Conservation (phyloP, 1,284 basidiomycete species). For the Apiotrichum laibachii region DNA sequence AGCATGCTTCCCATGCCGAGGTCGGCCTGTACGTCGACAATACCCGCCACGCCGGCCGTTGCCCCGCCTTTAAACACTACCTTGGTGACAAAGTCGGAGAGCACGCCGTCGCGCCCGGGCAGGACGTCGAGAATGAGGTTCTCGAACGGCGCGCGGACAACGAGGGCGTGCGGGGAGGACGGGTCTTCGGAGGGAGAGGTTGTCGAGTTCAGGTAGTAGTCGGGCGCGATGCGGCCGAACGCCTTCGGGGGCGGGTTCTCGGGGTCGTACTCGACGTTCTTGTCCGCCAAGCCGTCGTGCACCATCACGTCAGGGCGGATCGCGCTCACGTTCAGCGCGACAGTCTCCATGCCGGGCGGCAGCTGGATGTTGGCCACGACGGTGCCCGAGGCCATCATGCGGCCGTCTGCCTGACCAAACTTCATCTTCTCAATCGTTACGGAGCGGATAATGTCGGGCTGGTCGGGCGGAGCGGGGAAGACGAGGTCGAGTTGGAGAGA, state of each 20-base stretch:
- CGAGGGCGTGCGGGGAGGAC: conserved; percentile 20
- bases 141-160: conserved; percentile 42
- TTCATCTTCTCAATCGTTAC: conserved; percentile 51
- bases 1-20: conserved; percentile 33
- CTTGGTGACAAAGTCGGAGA: conserved; percentile 49
- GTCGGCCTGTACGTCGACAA: conserved; percentile 32
- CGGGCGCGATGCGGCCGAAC: conserved; percentile 27
- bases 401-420: conserved; percentile 22
- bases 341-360: conserved; percentile 33
- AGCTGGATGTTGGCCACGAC: conserved; percentile 46
- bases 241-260: conserved; percentile 23
- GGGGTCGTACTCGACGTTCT: conserved; percentile 12
- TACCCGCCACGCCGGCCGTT: conserved; percentile 46
- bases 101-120: conserved; percentile 38
- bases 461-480: conserved; percentile 46
- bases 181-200: conserved; percentile 17
- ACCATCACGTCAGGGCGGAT: conserved; percentile 48
- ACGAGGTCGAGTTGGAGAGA: conserved; percentile 33
- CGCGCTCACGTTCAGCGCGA: conserved; percentile 36
- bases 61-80: conserved; percentile 51
- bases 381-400: conserved; percentile 42
- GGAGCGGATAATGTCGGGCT: conserved; percentile 42
- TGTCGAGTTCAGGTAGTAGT: conserved; percentile 21
- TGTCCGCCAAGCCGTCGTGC: conserved; percentile 39
- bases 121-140: conserved; percentile 47